Evolutionary conservation across 305 asterid species (phyloP).

Genomic region (Petunia hybrid): DNA sequence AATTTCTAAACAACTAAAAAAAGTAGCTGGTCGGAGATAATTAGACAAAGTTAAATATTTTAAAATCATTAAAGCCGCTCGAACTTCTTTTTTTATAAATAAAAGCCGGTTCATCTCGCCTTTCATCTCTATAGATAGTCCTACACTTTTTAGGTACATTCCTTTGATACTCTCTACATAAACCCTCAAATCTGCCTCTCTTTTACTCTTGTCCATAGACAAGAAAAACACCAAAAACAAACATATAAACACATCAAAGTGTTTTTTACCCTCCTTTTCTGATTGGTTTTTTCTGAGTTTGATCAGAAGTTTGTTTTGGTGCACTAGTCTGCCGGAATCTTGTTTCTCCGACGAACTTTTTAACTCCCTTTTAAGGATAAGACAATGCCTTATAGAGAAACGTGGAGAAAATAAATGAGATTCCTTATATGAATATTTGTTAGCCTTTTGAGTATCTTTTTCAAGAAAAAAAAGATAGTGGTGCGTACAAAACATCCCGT

Average conservation of each 20-base stretch:
- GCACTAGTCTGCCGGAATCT: neutral
- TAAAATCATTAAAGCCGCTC: neutral
- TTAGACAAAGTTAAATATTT: neutral
- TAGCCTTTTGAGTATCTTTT: neutral
- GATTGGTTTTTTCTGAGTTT: neutral
- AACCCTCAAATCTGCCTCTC: neutral
- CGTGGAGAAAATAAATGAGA: neutral
- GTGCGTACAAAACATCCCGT: too few relatives aligned
- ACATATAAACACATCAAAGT: neutral
- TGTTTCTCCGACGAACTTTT: conserved; percentile 19
- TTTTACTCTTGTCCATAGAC: neutral
- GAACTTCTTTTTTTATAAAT: neutral
- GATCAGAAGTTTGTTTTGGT: neutral
- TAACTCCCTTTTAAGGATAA: neutral
- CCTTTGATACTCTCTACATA: conserved; percentile 18
- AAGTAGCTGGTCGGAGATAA: neutral
- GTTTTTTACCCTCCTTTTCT: neutral
- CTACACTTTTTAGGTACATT: neutral
- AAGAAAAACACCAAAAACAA: neutral
- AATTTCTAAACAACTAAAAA: neutral
- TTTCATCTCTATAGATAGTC: neutral
- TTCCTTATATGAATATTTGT: neutral
- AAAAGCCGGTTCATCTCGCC: neutral
- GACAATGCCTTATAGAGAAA: neutral
- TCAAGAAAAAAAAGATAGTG: too few relatives aligned